A percentile compares a stretch with the other conserved stretches of the same genome.
phyloP scores from a whole-genome alignment of 2,329 filamentous ascomycete genomes.

The Didymella pinodella region DNA sequence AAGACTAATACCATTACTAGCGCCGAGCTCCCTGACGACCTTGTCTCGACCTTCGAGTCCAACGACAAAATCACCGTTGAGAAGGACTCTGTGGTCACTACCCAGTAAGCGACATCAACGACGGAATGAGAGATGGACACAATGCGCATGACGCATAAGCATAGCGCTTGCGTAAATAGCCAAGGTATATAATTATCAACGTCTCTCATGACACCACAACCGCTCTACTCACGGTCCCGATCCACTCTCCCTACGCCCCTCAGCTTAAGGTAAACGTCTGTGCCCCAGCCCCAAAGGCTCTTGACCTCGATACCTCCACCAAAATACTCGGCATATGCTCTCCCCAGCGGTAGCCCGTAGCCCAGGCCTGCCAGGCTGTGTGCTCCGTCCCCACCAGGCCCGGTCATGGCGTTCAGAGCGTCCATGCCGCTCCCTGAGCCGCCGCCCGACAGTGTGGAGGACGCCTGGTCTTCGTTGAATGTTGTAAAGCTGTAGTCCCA shows the following conservation, averaged over 20 bases:
- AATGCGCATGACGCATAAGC: constrained; percentile 17
- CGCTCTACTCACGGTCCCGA: constrained; percentile 10
- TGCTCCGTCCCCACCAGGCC: constrained; percentile 74
- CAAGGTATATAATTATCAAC: constrained; percentile 23
- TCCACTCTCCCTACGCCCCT: constrained; percentile 64
- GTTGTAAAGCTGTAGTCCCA: constrained; percentile 99
- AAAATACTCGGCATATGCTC: constrained; percentile 98
- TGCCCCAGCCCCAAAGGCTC: constrained; percentile 92
- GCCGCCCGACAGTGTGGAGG: constrained; percentile 55
- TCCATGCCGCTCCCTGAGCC: constrained; percentile 58
- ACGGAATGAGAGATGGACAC: constrained; percentile 11
- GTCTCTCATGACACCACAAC: constrained; percentile 4
- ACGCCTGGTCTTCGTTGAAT: constrained; percentile 73
- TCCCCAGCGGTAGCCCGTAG: constrained; percentile 87
- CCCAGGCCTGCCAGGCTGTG: constrained; percentile 87
- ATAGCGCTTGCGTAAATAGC: constrained; percentile 19
- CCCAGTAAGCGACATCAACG: constrained; percentile 64
- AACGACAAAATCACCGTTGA: constrained; percentile 83
- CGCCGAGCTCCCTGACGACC: constrained; percentile 74
- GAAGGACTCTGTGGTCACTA: constrained; percentile 73
- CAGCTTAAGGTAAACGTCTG: constrained; percentile 70
- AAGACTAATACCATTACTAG: constrained; percentile 56
- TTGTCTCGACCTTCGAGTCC: constrained; percentile 69
- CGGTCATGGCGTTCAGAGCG: constrained; percentile 78
- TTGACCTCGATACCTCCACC: constrained; percentile 95